phyloP scores from a whole-genome alignment of 352 stramenopile species.

The Globisporangium abappressorium region DNA sequence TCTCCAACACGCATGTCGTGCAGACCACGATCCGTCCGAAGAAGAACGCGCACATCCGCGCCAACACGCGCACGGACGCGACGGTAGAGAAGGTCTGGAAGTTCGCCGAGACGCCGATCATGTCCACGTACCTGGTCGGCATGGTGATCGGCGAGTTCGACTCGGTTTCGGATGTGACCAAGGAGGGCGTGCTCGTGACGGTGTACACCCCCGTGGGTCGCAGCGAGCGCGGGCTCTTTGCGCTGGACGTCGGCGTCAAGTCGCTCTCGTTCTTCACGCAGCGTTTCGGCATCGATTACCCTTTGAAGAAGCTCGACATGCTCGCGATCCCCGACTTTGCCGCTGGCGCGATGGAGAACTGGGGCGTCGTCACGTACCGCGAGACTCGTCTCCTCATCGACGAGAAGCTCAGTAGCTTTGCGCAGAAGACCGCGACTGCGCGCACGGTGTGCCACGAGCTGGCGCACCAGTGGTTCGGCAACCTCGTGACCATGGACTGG shows the following conservation, averaged over 20 bases:
- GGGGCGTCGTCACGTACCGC: constrained; percentile 96
- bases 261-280: constrained; percentile 72
- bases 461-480: constrained; percentile 97
- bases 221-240: constrained; percentile 90
- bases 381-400: constrained; percentile 92
- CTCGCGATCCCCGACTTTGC: constrained; percentile 96
- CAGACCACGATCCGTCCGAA: constrained; percentile 62
- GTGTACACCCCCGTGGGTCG: constrained; percentile 96
- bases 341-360: constrained; percentile 96
- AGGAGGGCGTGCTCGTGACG: constrained; percentile 90
- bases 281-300: constrained; percentile 89
- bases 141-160: constrained; percentile 98
- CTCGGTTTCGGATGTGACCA: constrained; percentile 87
- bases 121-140: constrained; percentile 95
- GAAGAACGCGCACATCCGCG: constrained; percentile 55
- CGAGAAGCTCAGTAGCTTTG: constrained; percentile 59
- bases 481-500: constrained; percentile 99
- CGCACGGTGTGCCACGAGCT: constrained; percentile 98
- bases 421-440: constrained; percentile 80
- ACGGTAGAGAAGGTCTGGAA: constrained; percentile 65
- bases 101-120: constrained; percentile 93
- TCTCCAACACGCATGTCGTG: constrained; percentile 97
- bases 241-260: constrained; percentile 70
- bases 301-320: constrained; percentile 98
- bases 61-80: constrained; percentile 30